Base-by-base conservation (phyloP, 148 eudicot genomes). In the Fagopyrum homotropicum region DNA sequence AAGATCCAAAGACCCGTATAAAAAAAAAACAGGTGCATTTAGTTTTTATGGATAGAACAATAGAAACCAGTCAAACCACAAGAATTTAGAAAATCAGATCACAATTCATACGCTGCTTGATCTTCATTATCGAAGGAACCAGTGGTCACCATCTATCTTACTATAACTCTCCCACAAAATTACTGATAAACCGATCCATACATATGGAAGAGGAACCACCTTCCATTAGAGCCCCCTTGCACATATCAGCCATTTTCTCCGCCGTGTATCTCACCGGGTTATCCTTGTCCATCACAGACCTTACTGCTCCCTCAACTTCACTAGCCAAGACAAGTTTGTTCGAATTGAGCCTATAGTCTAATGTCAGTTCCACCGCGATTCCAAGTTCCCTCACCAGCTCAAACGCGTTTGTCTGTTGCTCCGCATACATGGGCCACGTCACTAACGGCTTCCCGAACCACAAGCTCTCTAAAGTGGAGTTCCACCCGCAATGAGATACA, bases 401-500 rank as follows among this genome's bases (percentile, higher is more conserved):
- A 11, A 78, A 64, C 0, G 80, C 80, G 44, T 73, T 78, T 4
- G 4, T 46, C 40, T 75, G 76, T 30, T 78, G 80, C 72, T 78
- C 76, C 2, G 76, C 76, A n/a, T 77, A 72, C 51, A 77, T 14
- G 1, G 79, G 79, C 79, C 79, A 78, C 4, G 80, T 49, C 49
- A 51, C 72, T 15, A 73, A 60, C 4, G 80, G 76, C 60, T 50
- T 64, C 68, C 76, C 76, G 56, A 59, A 47, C 76, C 80, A 78
- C 26, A 73, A 7, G 72, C 80, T 78, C 76, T 78, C 76, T 30
- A 78, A 1, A 14, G 60, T 73, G 30, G 76, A 78, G 57, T 79
- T 79, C 77, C 77, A 79, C 59, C 81, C 77, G 35, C 81, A 79
- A 40, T 79, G 81, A 0, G 77, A 75, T 40, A 57, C 55, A 45